Base-by-base conservation (phyloP, 768 basidiomycete species). In the Lentinula boryana region DNA sequence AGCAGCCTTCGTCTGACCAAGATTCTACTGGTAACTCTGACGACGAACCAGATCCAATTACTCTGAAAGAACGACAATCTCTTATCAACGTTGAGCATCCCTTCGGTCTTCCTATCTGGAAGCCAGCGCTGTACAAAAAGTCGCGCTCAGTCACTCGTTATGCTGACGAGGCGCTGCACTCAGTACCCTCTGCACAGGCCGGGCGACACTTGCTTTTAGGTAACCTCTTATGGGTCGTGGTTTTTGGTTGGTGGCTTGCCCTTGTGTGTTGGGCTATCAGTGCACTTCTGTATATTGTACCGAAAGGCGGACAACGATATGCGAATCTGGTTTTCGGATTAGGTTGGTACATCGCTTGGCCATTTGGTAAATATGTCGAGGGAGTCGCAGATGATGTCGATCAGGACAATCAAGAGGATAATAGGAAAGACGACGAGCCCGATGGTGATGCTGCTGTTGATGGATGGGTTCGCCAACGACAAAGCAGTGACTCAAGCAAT, bases 81-180 rank as follows among this genome's bases (percentile, higher is more conserved):
- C 89, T 97, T 67, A 97, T 98, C 71, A 99, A 99, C 75, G 95
- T 97, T 69, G 93, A 96, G 70, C 97, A 99, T 72, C 97, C 97
- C 13, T 99, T 99, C 72, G 97, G 97, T 78, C 80, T 99, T 62
- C 96, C 93, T 41, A 98, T 99, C 70, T 99, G 97, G 97, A 99
- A 99, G 73, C 97, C 97, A 21, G 97, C 97, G 0, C 74, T 99
- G 61, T 99, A 99, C 85, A 95, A 95, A 75, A 99, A 99, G 71
- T 90, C 91, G 35, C 88, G 97, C 35, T 93, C 95, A 2, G 92
- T 99, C 67, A 98, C 95, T 53, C 92, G 96, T 55, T 85, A 94
- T 75, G 97, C 97, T 40, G 97, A 99, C 72, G 87, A 91, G 61
- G 97, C 91, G 0, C 84, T 99, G 4, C 97, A 99, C 70, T 84